A percentile compares a stretch with the other conserved stretches of the same genome.
phyloP scores from a whole-genome alignment of 805 yeast genomes.

The Osmozyma mogii region DNA sequence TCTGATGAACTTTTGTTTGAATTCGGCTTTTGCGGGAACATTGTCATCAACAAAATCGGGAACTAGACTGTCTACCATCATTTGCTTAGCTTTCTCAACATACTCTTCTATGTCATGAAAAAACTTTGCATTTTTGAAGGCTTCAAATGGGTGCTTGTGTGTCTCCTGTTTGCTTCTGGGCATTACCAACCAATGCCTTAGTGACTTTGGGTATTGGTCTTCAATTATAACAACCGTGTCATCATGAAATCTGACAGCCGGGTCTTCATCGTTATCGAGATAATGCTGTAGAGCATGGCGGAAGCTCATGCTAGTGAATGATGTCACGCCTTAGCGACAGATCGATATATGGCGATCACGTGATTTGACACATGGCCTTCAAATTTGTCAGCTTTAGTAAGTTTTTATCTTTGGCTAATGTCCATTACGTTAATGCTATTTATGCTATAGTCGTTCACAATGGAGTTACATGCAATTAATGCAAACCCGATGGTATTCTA shows the following conservation, averaged over 20 bases:
- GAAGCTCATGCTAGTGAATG: constrained; percentile 35
- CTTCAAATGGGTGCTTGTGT: constrained; percentile 43
- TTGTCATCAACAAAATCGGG: constrained; percentile 9
- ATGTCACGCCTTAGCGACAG: too few relatives aligned
- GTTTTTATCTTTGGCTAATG: too few relatives aligned
- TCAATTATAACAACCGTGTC: constrained; percentile 45
- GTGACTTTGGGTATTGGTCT: constrained; percentile 60
- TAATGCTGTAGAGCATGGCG: constrained; percentile 41
- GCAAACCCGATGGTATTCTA: too few relatives aligned
- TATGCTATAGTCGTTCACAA: too few relatives aligned
- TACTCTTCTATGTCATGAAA: constrained; percentile 25
- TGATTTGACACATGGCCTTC: too few relatives aligned
- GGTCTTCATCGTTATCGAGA: constrained; percentile 38
- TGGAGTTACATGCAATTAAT: too few relatives aligned
- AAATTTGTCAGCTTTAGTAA: too few relatives aligned
- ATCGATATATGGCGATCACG: too few relatives aligned
- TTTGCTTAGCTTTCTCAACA: constrained; percentile 28
- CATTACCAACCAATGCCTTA: constrained; percentile 51
- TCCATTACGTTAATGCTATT: too few relatives aligned
- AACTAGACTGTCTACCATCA: constrained; percentile 23
- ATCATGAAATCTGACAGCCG: constrained; percentile 40
- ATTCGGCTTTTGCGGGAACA: constrained; percentile 6
- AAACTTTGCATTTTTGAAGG: constrained; percentile 22
- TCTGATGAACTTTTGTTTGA: constrained; percentile 25
- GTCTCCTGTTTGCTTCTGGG: constrained; percentile 43